Conservation (phyloP, 78 protist species). For the Tieghemostelium lacteum region DNA sequence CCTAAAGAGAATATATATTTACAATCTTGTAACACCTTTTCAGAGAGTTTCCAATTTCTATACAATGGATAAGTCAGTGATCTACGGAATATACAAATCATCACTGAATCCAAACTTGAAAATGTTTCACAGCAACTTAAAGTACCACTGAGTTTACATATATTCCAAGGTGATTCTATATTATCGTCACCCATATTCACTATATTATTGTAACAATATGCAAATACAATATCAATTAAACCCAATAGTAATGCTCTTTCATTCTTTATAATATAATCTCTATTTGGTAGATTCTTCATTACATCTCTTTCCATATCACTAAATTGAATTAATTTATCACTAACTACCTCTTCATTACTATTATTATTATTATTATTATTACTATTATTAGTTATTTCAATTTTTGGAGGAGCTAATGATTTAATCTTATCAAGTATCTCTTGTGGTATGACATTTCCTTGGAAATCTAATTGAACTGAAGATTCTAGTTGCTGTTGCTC, state of each 20-base stretch:
- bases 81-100: slow-evolving; percentile 21
- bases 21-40: slow-evolving; percentile 13
- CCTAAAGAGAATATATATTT: slow-evolving; percentile 35
- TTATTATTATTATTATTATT: too few species aligned
- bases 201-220: slow-evolving; percentile 51
- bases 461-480: background rate
- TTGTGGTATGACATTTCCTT: slow-evolving; percentile 15
- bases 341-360: too few species aligned
- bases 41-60: slow-evolving; percentile 42
- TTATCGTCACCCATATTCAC: slow-evolving; percentile 38
- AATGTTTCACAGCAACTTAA: slow-evolving; percentile 32
- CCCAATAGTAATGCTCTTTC: slow-evolving; percentile 45
- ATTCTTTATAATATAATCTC: slow-evolving; percentile 14
- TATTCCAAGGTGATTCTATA: slow-evolving; percentile 70
- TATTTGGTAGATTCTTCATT: slow-evolving; percentile 75
- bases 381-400: slow-evolving; percentile 16
- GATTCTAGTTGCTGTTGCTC: slow-evolving; percentile 38
- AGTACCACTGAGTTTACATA: slow-evolving; percentile 35
- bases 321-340: slow-evolving; percentile 37
- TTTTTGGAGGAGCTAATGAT: slow-evolving; percentile 34
- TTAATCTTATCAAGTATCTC: too few species aligned
- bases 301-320: slow-evolving; percentile 64
- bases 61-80: slow-evolving; percentile 49
- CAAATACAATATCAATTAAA: slow-evolving; percentile 41
- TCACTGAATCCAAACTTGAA: slow-evolving; percentile 10